Evolutionary conservation across 2,329 filamentous ascomycete species (phyloP), one percentile per base, ranked within the genome.

Genomic region (Diplodia seriata): DNA sequence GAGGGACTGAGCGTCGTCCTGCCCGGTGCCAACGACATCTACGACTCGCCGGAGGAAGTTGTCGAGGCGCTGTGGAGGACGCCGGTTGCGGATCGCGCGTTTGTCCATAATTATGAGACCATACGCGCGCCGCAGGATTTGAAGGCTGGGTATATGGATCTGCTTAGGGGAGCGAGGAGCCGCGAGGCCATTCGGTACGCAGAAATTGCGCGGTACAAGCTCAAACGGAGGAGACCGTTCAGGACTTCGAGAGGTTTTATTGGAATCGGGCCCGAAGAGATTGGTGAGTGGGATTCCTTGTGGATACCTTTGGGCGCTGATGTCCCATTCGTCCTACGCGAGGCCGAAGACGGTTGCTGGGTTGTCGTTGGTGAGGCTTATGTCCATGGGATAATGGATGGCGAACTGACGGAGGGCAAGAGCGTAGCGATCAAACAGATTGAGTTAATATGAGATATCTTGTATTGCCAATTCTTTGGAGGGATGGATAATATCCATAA

Each of bases 351-450:
- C 15, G 54, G 55, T 3, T 23, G 56, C 7, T 68, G n/a, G 33
- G 18, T 23, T 8, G 18, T 69, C 23, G 65, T 64, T 23, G 65
- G 65, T 2, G 56, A 63, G 33, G 26, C 55, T 9, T 69, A 68
- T 43, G 54, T 69, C 36, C 51, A 62, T 20, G 68, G 65, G 5
- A 53, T 62, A 18, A 69, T 69, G 68, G 43, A 63, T n/a, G 68
- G 68, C 2, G 68, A 69, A 23, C 33, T 57, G n/a, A 57, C 20
- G 6, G 33, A 57, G 36, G 31, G 36, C 4, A 9, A 26, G 56
- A 55, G 53, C 12, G 53, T 55, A 8, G 29, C 36, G 31, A n/a
- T 55, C 11, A 33, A 55, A n/a, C 53, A 55, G 8, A 55, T 55
- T 36, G 31, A 55, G 31, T 5, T 55, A 55, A 33, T 14, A 31